Base-by-base conservation (phyloP, 306 rosid species). In the Cucumis hystrix region DNA sequence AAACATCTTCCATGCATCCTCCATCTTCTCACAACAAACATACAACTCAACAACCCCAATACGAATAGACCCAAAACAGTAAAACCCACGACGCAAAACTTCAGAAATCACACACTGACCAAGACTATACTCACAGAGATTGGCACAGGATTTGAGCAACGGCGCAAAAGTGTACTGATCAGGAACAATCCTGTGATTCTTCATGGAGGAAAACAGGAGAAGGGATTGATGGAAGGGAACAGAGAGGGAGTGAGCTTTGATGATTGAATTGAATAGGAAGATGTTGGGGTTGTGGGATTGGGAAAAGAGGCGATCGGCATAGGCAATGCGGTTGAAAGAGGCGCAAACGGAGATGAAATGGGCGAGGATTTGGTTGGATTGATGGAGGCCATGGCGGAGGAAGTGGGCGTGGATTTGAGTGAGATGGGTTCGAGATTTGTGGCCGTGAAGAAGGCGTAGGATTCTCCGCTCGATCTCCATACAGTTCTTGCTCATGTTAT, bases 301-400 rank as follows among this genome's bases (percentile, higher is more conserved):
- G 68, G 74, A 21, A 81, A 91, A 90, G 77, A 94, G 18, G 75
- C 83, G 85, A 72, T 79, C 41, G 13, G 97, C 96, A 70, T 94
- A 89, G 69, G 76, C 30, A 79, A 85, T 78, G 59, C 78, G 57
- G 78, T 74, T 55, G 17, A 87, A 83, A 1, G 90, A 37, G 20
- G 85, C 80, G 77, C 93, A 92, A 28, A 89, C 76, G 73, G 95
- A 83, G 86, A 94, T 85, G 64, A 94, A 94, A 78, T 90, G 97
- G 49, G 98, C 71, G 58, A 90, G 87, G 78, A 92, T 82, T 79
- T 87, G 93, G 82, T 90, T 92, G 78, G 93, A 87, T 12, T 87
- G 91, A 75, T 87, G 86, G 18, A 94, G 97, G 51, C 82, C 85
- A 43, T 89, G 97, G 80, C 96, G 95, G 81, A 94, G 88, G 84